A percentile compares a stretch with the other conserved stretches of the same genome.
These are phyloP conservation scores for Diophrys appendiculata DNA, from an alignment of 73 alveolate species.

Conservation along the genomic window DNA sequence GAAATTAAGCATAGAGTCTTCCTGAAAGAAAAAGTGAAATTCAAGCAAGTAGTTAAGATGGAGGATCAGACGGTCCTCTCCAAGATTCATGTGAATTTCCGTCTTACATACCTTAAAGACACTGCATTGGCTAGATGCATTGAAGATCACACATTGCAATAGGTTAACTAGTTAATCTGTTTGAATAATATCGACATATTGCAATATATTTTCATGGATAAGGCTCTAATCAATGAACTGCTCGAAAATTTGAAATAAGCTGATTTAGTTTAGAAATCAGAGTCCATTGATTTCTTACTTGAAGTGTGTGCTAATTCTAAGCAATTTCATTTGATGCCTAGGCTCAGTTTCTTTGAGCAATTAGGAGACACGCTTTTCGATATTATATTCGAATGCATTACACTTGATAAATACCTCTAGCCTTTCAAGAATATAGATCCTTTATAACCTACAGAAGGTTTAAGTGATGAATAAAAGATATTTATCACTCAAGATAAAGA, in stretches of 20 bases:
- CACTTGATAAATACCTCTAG: too few species aligned
- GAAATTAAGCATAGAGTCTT: slow-evolving; percentile 66
- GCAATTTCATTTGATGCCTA: slow-evolving; percentile 24
- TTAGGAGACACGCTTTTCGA: slow-evolving; percentile 18
- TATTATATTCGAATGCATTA: slow-evolving; percentile 32
- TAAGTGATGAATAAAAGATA: too few species aligned
- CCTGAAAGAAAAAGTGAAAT: slow-evolving; percentile 75
- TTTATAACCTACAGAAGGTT: too few species aligned
- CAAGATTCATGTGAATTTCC: slow-evolving; percentile 65
- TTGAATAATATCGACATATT: slow-evolving; percentile 43
- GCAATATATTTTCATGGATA: slow-evolving; percentile 28
- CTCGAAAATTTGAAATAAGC: slow-evolving; percentile 18
- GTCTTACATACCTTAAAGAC: slow-evolving; percentile 82
- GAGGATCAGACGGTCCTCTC: slow-evolving; percentile 56
- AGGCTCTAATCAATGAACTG: slow-evolving; percentile 38
- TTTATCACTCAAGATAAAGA: too few species aligned
- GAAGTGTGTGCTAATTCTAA: slow-evolving; percentile 55
- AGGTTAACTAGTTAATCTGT: slow-evolving; percentile 44
- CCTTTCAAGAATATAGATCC: too few species aligned
- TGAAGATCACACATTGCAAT: slow-evolving; percentile 64
- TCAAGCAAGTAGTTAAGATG: slow-evolving; percentile 69
- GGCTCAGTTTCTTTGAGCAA: slow-evolving; percentile 28
- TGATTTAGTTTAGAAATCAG: slow-evolving; percentile 25
- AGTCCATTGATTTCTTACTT: slow-evolving; percentile 49
- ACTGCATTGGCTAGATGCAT: slow-evolving; percentile 83